These are phyloP conservation scores for Diaporthe ilicicola DNA, from an alignment of 2,329 filamentous ascomycete species.

Conservation along the genomic window DNA sequence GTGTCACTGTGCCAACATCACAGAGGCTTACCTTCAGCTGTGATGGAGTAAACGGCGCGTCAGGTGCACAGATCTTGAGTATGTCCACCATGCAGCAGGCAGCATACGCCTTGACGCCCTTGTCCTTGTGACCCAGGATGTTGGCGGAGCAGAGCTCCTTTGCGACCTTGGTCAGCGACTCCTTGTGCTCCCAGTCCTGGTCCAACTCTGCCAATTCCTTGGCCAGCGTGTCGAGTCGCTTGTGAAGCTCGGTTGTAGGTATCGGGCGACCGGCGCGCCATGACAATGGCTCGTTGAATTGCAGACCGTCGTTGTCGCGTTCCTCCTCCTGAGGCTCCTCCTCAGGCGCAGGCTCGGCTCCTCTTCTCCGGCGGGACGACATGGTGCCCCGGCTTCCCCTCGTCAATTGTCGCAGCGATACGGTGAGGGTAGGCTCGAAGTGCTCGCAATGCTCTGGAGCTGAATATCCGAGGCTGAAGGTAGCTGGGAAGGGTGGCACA, in stretches of 20 bases:
- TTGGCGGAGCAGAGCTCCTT: conserved; percentile 85
- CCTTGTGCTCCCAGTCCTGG: conserved; percentile 83
- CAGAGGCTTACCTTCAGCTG: conserved; percentile 79
- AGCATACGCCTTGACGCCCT: conserved; percentile 88
- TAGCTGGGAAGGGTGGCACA: neutral
- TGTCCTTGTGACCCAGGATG: conserved; percentile 89
- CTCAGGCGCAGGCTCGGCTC: conserved; percentile 38
- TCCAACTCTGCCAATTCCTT: conserved; percentile 87
- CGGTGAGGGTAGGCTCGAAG: neutral
- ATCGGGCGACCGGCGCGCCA: conserved; percentile 95
- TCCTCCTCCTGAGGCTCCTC: conserved; percentile 50
- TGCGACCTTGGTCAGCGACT: conserved; percentile 85
- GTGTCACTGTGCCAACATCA: neutral
- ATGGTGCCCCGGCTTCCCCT: conserved; percentile 39
- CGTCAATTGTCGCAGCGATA: conserved; percentile 1
- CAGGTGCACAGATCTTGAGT: conserved; percentile 88
- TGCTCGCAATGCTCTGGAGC: neutral
- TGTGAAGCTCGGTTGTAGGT: conserved; percentile 80
- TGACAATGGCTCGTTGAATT: conserved; percentile 86
- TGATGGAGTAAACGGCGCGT: conserved; percentile 90
- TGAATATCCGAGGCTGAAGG: neutral
- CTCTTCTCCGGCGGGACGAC: conserved; percentile 51
- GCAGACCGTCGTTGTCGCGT: conserved; percentile 60
- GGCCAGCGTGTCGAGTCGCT: conserved; percentile 80
- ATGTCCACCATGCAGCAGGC: conserved; percentile 93